Evolutionary conservation across 2,329 filamentous ascomycete genomes (phyloP), one percentile per base, ranked within the genome.

Genomic region (Aaosphaeria arxii): DNA sequence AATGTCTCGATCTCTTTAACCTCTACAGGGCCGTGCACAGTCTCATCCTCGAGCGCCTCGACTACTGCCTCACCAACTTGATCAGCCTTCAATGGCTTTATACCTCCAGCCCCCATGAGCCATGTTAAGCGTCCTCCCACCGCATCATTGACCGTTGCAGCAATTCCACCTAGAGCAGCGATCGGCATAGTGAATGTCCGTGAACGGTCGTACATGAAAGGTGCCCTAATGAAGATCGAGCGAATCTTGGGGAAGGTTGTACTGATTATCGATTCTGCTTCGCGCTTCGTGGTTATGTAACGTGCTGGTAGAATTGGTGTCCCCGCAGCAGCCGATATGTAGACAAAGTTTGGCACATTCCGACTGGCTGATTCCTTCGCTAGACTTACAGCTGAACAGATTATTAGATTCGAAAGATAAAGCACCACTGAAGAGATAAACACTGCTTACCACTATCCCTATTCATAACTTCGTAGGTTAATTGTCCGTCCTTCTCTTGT

Each of bases 401-500:
- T 36, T 11, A 36, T 36, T 11, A 36, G 33, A 9, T 11, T 36
- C 9, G 9, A 9, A 2, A 3, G 9, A 36, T 11, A 36, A 36
- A 36, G 13, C 13, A 11, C 13, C 33, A 36, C 13, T 9, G 9
- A 9, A 13, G 33, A 36, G 9, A 36, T 36, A 36, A 36, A 13
- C 13, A 13, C 9, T 51, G 43, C 66, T 31, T 63, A 81, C 79
- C 78, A 40, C 80, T 80, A 73, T 97, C 92, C 48, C 94, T 83
- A 74, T 99, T 99, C 90, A 99, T 96, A 51, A 91, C 79, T 75
- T 97, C 94, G 75, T 99, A 99, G 13, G 92, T 96, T 61, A 96
- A 78, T 72, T 94, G 88, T 29, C 85, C 85, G 58, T 85, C 84
- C 41, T 76, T 80, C 68, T 88, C 85, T 45, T 84, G 77, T 1